Percentiles rank a stretch among this genome's conserved stretches.
These are phyloP conservation scores for Kwoniella shandongensis DNA, from an alignment of 768 basidiomycete genomes.

Conservation along the genomic window DNA sequence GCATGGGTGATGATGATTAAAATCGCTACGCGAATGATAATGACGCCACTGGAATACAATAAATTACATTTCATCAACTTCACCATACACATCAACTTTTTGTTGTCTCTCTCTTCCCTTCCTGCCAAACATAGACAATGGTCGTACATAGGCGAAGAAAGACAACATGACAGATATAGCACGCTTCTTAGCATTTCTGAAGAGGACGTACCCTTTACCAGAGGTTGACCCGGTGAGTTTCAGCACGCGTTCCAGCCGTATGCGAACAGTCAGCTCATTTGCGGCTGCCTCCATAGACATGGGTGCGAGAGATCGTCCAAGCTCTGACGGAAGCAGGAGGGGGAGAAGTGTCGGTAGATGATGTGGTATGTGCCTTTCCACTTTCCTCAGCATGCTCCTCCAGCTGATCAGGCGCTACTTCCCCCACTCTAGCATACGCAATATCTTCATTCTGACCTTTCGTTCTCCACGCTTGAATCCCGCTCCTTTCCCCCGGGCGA, in stretches of 20 bases:
- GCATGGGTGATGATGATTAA: background rate
- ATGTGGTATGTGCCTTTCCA: slow-evolving; percentile 22
- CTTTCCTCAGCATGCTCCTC: too few relatives aligned
- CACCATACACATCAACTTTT: too few relatives aligned
- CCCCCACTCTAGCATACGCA: slow-evolving; percentile 25
- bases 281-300: slow-evolving; percentile 18
- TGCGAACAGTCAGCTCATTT: slow-evolving; percentile 5
- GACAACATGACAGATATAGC: slow-evolving; percentile 26
- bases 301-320: slow-evolving; percentile 28
- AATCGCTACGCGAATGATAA: background rate
- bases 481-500: slow-evolving; percentile 19
- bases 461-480: slow-evolving; percentile 37
- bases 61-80: background rate
- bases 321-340: slow-evolving; percentile 26
- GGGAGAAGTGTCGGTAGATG: slow-evolving; percentile 11
- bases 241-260: too few relatives aligned
- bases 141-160: background rate
- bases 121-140: background rate
- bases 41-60: slow-evolving; percentile 8
- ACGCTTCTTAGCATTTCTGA: slow-evolving; percentile 18
- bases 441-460: slow-evolving; percentile 45
- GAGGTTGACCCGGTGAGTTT: slow-evolving; percentile 33
- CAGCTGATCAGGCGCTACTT: background rate
- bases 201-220: slow-evolving; percentile 29
- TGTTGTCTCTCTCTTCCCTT: background rate